Evolutionary conservation across 2,329 filamentous ascomycete genomes (phyloP).

Genomic region (Fusarium floridanum): DNA sequence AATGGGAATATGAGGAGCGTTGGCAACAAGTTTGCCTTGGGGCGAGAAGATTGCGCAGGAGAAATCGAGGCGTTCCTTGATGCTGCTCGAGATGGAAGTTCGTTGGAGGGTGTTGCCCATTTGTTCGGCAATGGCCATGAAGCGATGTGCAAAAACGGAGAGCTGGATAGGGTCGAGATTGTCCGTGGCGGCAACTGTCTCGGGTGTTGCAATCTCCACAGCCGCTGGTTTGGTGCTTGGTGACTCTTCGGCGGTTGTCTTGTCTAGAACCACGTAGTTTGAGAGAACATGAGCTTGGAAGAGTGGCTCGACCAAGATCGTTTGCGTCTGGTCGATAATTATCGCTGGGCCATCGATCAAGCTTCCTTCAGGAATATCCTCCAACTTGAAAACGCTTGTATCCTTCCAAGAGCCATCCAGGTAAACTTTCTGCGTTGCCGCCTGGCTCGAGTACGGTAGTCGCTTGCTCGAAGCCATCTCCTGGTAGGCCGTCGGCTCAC

Average conservation of each 20-base stretch:
- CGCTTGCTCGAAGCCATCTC: background rate
- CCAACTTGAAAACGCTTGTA: constrained; percentile 12
- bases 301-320: constrained; percentile 44
- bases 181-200: background rate
- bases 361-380: constrained; percentile 6
- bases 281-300: constrained; percentile 48
- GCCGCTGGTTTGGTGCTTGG: background rate
- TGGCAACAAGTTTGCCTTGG: constrained; percentile 56
- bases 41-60: constrained; percentile 59
- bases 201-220: no score
- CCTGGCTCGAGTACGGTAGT: background rate
- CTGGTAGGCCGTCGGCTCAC: background rate
- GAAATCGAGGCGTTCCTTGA: constrained; percentile 59
- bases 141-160: constrained; percentile 67
- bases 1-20: constrained; percentile 52
- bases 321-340: constrained; percentile 50
- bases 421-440: constrained; percentile 11
- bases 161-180: constrained; percentile 63
- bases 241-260: background rate
- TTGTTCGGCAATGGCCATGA: constrained; percentile 71
- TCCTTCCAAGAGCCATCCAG: constrained; percentile 21
- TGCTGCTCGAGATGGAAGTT: constrained; percentile 65
- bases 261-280: constrained; percentile 50
- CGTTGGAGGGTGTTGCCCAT: constrained; percentile 70
- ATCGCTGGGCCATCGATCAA: constrained; percentile 49